Evolutionary conservation across 176 grass and related monocot genomes (phyloP), one percentile per base, ranked within the genome.

Genomic region (Bolboschoenus planiculmis): DNA sequence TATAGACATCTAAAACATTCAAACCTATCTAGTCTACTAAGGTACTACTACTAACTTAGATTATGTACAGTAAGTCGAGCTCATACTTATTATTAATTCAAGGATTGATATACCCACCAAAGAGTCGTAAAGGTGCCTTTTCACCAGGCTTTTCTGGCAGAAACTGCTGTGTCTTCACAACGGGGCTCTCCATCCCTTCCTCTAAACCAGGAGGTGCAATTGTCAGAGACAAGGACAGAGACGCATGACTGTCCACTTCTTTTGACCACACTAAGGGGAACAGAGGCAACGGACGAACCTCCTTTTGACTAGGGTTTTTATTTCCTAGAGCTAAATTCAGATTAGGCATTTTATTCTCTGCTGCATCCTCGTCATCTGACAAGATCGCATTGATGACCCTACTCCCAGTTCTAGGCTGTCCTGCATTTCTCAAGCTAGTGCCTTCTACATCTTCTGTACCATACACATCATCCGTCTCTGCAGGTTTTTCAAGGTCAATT

Each of bases 111-210:
- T 82, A 82, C 21, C 79, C 79, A 65, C 80, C 80, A 66, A 82
- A 91, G 85, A 90, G 80, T 79, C 87, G 64, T 50, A 83, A 81
- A 50, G 59, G 88, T 63, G 72, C 86, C 82, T 90, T 90, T 79
- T 90, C 87, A 75, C 88, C 88, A 85, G 93, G 90, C 84, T 88
- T 92, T 87, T 95, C 90, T 13, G 88, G 93, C 88, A 95, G 84
- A 90, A 95, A 90, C 82, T 95, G 93, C 85, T 88, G 80, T 67
- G 89, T 87, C 85, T 88, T 87, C 20, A 83, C 14, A 81, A 48
- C 43, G 7, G 68, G 73, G 18, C 33, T 78, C 9, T 62, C 70
- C 63, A 26, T 29, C 20, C 61, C 84, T 80, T 79, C 78, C 39
- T 73, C 77, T 2, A 51, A 83, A 43, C 75, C 65, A 79, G 88